A percentile compares a stretch with the other conserved stretches of the same genome.
Conservation (phyloP, 2,329 filamentous ascomycete genomes). For the Didymella pomorum region DNA sequence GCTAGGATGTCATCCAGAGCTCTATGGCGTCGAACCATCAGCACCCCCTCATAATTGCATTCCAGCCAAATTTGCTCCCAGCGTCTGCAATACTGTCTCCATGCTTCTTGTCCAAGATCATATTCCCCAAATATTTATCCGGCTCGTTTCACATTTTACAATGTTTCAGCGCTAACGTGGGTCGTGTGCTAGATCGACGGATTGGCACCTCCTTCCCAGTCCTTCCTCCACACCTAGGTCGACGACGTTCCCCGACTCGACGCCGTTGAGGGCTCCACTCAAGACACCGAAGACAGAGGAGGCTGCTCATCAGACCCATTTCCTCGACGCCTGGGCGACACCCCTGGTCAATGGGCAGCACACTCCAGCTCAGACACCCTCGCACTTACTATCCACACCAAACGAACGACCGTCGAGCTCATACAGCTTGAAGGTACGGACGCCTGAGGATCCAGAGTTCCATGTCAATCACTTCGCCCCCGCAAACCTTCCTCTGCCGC, state of each 20-base stretch:
- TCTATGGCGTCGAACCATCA: slow-evolving; percentile 34
- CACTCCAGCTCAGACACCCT: slow-evolving; percentile 54
- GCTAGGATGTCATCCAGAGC: slow-evolving; percentile 36
- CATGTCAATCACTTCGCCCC: slow-evolving; percentile 70
- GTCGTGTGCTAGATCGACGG: slow-evolving; percentile 51
- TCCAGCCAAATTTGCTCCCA: slow-evolving; percentile 23
- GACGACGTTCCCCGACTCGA: slow-evolving; percentile 50
- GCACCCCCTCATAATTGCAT: slow-evolving; percentile 31
- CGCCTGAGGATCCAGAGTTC: slow-evolving; percentile 55
- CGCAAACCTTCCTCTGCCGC: slow-evolving; percentile 63
- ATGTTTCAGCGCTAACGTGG: slow-evolving; percentile 47
- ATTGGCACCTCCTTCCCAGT: slow-evolving; percentile 61
- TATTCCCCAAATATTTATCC: slow-evolving; percentile 1
- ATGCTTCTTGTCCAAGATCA: slow-evolving; percentile 9
- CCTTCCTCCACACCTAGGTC: slow-evolving; percentile 59
- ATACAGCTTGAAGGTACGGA: slow-evolving; percentile 46
- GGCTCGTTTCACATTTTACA: slow-evolving; percentile 29
- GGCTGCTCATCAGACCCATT: slow-evolving; percentile 54
- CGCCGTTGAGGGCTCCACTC: slow-evolving; percentile 51
- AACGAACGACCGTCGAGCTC: slow-evolving; percentile 47
- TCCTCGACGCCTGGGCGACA: slow-evolving; percentile 60
- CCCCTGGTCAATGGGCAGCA: slow-evolving; percentile 53
- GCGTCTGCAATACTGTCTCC: slow-evolving; percentile 3
- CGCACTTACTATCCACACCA: slow-evolving; percentile 48
- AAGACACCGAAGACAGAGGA: slow-evolving; percentile 57